A percentile compares a stretch with the other conserved stretches of the same genome.
Conservation (phyloP, 148 eudicot genomes). For the Polygonum maritimum region DNA sequence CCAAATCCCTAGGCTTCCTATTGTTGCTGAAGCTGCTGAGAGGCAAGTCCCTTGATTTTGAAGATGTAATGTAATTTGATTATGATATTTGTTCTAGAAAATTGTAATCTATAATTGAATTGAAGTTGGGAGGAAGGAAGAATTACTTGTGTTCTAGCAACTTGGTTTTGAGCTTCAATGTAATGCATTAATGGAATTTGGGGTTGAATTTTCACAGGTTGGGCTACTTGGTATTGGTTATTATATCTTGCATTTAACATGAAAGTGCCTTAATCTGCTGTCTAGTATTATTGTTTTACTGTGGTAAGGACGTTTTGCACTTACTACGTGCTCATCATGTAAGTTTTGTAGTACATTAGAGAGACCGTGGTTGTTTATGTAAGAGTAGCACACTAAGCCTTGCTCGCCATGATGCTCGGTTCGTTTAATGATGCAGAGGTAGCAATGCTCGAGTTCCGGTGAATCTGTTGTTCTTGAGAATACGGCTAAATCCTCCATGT, state of each 20-base stretch:
- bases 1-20: conserved; percentile 72
- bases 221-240: no score
- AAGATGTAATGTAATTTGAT: not conserved
- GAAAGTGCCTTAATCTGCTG: not conserved
- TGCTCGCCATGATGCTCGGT: not conserved
- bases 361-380: no score
- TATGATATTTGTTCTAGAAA: not conserved
- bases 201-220: not conserved
- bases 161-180: not conserved
- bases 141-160: not conserved
- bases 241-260: not conserved
- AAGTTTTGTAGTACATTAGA: not conserved
- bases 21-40: conserved; percentile 96
- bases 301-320: not conserved
- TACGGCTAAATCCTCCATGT: not conserved
- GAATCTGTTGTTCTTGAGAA: not conserved
- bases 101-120: not conserved
- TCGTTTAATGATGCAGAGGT: not conserved
- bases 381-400: no score
- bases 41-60: conserved; percentile 56
- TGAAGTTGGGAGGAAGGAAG: not conserved
- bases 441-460: not conserved
- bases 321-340: no score
- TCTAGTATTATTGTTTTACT: not conserved
- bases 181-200: not conserved